Evolutionary conservation across 371 early-diverging fungal species (phyloP).

Genomic region (Syncephalastrum monosporum): DNA sequence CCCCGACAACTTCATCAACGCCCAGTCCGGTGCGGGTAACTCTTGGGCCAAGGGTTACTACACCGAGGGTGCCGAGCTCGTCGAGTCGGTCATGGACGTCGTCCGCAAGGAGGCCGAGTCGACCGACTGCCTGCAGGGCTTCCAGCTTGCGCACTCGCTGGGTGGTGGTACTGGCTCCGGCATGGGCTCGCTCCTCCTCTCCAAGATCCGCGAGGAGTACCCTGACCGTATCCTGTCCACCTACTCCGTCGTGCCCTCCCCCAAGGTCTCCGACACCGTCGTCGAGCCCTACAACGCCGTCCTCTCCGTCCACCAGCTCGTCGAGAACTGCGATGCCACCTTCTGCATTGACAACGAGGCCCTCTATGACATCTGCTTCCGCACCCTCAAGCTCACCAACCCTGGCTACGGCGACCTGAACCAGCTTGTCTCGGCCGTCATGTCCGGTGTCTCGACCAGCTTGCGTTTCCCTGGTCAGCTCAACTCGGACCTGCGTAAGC

Average conservation of each 20-base stretch:
- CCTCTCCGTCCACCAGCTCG: conserved; percentile 82
- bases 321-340: conserved; percentile 92
- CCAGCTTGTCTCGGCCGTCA: conserved; percentile 79
- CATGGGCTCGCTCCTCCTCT: conserved; percentile 81
- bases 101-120: conserved; percentile 85
- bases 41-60: conserved; percentile 95
- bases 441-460: conserved; percentile 96
- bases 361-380: conserved; percentile 84
- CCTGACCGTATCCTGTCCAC: conserved; percentile 92
- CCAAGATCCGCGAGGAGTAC: conserved; percentile 92
- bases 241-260: conserved; percentile 94
- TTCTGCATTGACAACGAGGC: conserved; percentile 99
- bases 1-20: conserved; percentile 87
- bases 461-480: conserved; percentile 99
- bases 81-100: conserved; percentile 80
- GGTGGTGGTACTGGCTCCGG: conserved; percentile 93
- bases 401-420: conserved; percentile 85
- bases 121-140: conserved; percentile 87
- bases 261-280: conserved; percentile 88
- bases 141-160: conserved; percentile 85
- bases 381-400: conserved; percentile 78
- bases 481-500: conserved; percentile 96
- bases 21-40: conserved; percentile 90
- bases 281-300: conserved; percentile 94
- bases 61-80: conserved; percentile 90